Base-by-base conservation (phyloP, 768 basidiomycete genomes). In the Leccinum longicurvipes region DNA sequence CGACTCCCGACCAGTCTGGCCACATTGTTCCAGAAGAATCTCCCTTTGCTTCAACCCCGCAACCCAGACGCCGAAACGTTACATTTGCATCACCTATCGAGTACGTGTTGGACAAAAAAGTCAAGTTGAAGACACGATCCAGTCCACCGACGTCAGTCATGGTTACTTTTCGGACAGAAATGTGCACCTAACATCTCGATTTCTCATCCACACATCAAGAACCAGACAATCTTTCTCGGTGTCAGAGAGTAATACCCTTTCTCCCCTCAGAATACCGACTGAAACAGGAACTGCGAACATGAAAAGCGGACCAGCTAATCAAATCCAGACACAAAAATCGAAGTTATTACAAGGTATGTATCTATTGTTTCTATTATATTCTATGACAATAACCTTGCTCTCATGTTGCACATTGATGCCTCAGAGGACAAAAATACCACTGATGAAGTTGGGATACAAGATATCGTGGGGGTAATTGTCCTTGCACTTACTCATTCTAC, bases 391-490 rank as follows among this genome's bases (percentile, higher is more conserved):
- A 39, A 54, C 24, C 9, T 1, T 17, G 47, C 25, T 10, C 21
- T 10, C 21, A 34, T 27, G 50, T 48, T 23, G 19, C 6, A 28
- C 24, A 21, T 28, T 8, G 45, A 62, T 55, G 21, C 34, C 24
- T 36, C 53, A 6, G 39, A 15, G 17, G 36, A 28, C n/a, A 49
- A 53, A 42, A 47, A 42, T 21, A 50, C 11, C 25, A 19, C 47
- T 8, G 58, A 60, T 11, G 59, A 56, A 9, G 58, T 45, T 31
- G 66, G 54, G 25, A 65, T 73, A 9, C 63, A 65, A 53, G 68
- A 66, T 39, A 82, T 85, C 52, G 67, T 78, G 31, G 72, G 77
- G 54, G 83, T 81, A 59, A 69, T 71, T 56, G 12, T 21, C 4
- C 21, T 11, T 50, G 21, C 19, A 7, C 17, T 53, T 24, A 41